Base-by-base conservation (phyloP, 1,139 yeast genomes). In the Arxiozyma telluris region DNA sequence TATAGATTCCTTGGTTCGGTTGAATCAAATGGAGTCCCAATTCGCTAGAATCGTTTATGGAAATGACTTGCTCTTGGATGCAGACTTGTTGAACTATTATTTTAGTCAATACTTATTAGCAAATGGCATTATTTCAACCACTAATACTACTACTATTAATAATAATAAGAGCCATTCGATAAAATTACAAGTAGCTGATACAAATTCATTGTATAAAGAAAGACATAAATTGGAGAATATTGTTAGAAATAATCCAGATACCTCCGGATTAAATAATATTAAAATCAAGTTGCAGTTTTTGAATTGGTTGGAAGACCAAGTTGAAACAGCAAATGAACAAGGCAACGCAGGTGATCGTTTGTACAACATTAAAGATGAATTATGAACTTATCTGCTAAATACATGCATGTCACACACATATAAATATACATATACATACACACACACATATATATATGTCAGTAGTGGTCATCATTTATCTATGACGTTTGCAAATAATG, bases 1-100 rank as follows among this genome's bases (percentile, higher is more conserved):
- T 27, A 57, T 67, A 21, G 58, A 61, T 23, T 47, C 53, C 5
- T 54, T 61, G 1, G 56, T 55, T 20, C 47, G 48, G 3, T 58
- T 56, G 48, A 54, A 57, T 44, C 41, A 51, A 23, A 45, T 54
- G 42, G 42, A 49, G 21, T 17, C 25, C 22, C 34, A 49, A 34
- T 42, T 49, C 21, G 15, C 12, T 8, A 49, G 44, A 18, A 49
- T 49, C 38, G 46, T 49, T 7, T 21, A 42, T 30, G 47, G 38
- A 12, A 42, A 62, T 52, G 53, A 52, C 5, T 49, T 41, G 4
- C 4, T 20, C 2, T 46, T 46, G 18, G 53, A 53, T 17, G 44
- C 54, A 27, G 48, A 42, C 12, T 49, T 49, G 18, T 47, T 44
- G 17, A 58, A 54, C 30, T 38, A 50, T 4, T 25, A 46, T n/a